A percentile compares a stretch with the other conserved stretches of the same genome.
These are phyloP conservation scores for Amanita exitialis DNA, from an alignment of 768 basidiomycete species.

Conservation along the genomic window DNA sequence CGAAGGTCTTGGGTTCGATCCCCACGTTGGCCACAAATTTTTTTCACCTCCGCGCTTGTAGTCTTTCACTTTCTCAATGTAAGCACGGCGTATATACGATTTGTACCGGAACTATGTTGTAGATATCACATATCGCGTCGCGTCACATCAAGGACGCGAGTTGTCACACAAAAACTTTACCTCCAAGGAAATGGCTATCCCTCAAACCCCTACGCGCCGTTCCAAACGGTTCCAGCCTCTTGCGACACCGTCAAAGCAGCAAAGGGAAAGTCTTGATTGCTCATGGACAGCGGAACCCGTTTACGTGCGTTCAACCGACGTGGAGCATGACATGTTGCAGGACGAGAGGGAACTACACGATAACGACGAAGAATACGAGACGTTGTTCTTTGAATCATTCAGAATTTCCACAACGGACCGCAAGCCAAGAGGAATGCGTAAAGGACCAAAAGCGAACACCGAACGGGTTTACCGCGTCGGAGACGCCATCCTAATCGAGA, in stretches of 20 bases:
- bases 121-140: not conserved
- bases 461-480: conserved; percentile 39
- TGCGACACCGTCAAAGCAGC: conserved; percentile 15
- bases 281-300: conserved; percentile 18
- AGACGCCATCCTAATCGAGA: conserved; percentile 56
- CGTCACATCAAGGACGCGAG: not conserved
- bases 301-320: conserved; percentile 15
- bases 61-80: not conserved
- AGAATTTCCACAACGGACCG: conserved; percentile 19
- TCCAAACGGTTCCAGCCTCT: conserved; percentile 21
- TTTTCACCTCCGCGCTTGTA: not conserved
- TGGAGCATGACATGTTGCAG: conserved; percentile 16
- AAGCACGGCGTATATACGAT: too few relatives aligned
- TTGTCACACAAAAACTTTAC: not conserved
- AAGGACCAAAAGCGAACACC: conserved; percentile 8
- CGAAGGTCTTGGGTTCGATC: conserved; percentile 79
- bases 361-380: conserved; percentile 16
- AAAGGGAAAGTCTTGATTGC: conserved; percentile 10
- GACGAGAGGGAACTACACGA: conserved; percentile 16
- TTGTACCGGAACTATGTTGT: too few relatives aligned
- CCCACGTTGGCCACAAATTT: conserved; percentile 56
- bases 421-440: conserved; percentile 12
- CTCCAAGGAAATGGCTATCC: conserved; percentile 2
- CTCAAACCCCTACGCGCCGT: conserved; percentile 20
- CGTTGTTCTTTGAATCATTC: conserved; percentile 25